A percentile compares a stretch with the other conserved stretches of the same genome.
These are phyloP conservation scores for Lachancea cidri DNA, from an alignment of 805 yeast genomes.

Conservation along the genomic window DNA sequence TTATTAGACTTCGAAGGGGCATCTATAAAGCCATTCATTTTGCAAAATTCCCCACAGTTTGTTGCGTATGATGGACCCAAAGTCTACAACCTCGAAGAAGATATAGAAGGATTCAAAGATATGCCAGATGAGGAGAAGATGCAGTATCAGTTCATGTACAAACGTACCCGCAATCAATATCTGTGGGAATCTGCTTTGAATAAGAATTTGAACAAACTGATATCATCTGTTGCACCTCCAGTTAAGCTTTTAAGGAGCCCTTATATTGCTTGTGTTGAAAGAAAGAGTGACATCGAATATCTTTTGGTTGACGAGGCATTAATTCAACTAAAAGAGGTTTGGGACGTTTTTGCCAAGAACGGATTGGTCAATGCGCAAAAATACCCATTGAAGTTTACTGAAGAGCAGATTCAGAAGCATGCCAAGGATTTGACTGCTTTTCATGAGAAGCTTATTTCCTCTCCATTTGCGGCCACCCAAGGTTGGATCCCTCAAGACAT, in stretches of 20 bases:
- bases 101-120: constrained; percentile 62
- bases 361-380: constrained; percentile 45
- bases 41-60: constrained; percentile 75
- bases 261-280: constrained; percentile 54
- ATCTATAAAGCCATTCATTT: constrained; percentile 72
- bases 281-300: constrained; percentile 51
- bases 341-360: constrained; percentile 61
- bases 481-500: constrained; percentile 97
- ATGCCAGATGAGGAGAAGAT: constrained; percentile 69
- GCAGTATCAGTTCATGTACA: constrained; percentile 80
- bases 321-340: constrained; percentile 59
- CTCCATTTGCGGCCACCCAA: constrained; percentile 84
- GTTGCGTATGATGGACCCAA: constrained; percentile 86
- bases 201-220: constrained; percentile 55
- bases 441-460: constrained; percentile 59
- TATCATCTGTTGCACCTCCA: constrained; percentile 81
- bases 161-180: constrained; percentile 86
- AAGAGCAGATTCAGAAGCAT: constrained; percentile 54
- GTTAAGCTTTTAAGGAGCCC: constrained; percentile 66
- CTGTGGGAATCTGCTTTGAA: constrained; percentile 79
- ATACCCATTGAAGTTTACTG: constrained; percentile 59
- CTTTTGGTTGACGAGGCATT: constrained; percentile 62
- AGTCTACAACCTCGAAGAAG: constrained; percentile 68
- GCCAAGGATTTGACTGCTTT: constrained; percentile 56
- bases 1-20: constrained; percentile 83